Evolutionary conservation across 2,329 filamentous ascomycete genomes (phyloP).

Genomic region (Aspergillus tanneri): DNA sequence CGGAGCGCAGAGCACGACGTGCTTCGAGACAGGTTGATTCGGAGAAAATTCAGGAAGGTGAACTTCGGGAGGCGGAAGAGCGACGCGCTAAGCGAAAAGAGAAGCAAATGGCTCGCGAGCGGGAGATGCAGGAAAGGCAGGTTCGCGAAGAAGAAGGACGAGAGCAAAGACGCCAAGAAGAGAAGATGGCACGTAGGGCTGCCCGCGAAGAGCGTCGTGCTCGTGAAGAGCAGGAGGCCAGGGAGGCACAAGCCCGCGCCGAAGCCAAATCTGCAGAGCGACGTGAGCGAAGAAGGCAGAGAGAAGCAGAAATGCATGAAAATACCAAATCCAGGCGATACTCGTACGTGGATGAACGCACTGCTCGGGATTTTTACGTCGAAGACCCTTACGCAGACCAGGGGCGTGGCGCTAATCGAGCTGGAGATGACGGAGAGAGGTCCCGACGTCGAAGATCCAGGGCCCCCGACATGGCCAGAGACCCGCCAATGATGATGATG

Average conservation of each 20-base stretch:
- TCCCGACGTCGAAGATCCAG: conserved; percentile 39
- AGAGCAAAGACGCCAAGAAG: conserved; percentile 35
- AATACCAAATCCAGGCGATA: conserved; percentile 31
- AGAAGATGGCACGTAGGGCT: conserved; percentile 34
- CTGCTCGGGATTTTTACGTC: conserved; percentile 24
- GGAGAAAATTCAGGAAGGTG: conserved; percentile 34
- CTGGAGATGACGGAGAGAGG: conserved; percentile 32
- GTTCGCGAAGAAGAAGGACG: conserved; percentile 40
- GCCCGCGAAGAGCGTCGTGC: conserved; percentile 36
- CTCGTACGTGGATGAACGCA: conserved; percentile 32
- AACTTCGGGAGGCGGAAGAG: conserved; percentile 38
- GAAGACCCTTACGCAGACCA: conserved; percentile 31
- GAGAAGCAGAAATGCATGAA: conserved; percentile 33
- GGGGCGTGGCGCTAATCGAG: conserved; percentile 32
- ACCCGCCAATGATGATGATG: conserved; percentile 30
- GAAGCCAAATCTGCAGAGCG: conserved; percentile 42
- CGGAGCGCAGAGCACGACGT: conserved; percentile 60
- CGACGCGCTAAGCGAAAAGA: conserved; percentile 51
- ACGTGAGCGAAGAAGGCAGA: conserved; percentile 41
- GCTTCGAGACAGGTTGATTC: conserved; percentile 37
- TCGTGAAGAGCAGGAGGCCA: conserved; percentile 53
- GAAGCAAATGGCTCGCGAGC: conserved; percentile 48
- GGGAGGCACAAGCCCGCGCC: conserved; percentile 55
- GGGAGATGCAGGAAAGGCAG: conserved; percentile 38
- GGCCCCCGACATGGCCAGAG: conserved; percentile 24